These are phyloP conservation scores for Microsporum audouinii DNA, from an alignment of 2,329 filamentous ascomycete species.

Conservation along the genomic window DNA sequence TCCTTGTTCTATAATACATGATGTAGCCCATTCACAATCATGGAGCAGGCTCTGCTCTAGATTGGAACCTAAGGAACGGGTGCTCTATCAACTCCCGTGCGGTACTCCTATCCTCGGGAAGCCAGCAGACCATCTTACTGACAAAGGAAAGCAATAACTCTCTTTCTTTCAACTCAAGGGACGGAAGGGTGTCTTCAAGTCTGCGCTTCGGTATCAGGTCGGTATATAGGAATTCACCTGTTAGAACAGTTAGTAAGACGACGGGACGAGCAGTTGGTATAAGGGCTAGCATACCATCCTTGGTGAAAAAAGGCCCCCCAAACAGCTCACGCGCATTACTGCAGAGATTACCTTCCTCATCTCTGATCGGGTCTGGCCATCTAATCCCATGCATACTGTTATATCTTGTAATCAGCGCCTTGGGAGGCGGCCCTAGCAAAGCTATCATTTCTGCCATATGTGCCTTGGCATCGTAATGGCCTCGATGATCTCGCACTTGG, in stretches of 20 bases:
- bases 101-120: slow-evolving; percentile 21
- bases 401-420: slow-evolving; percentile 23
- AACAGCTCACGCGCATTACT: slow-evolving; percentile 27
- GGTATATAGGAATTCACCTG: slow-evolving; percentile 17
- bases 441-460: slow-evolving; percentile 36
- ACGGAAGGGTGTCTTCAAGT: slow-evolving; percentile 18
- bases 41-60: too few species aligned
- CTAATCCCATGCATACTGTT: slow-evolving; percentile 9
- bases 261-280: slow-evolving; percentile 9
- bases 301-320: slow-evolving; percentile 17
- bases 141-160: slow-evolving; percentile 25
- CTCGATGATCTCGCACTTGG: slow-evolving; percentile 25
- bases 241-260: not conserved
- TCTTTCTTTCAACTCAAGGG: slow-evolving; percentile 22
- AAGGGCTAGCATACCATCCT: not conserved
- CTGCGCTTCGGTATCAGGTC: slow-evolving; percentile 18
- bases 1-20: too few species aligned
- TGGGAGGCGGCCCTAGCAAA: slow-evolving; percentile 31
- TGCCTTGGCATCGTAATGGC: slow-evolving; percentile 27
- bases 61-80: slow-evolving; percentile 14
- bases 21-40: too few species aligned
- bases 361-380: not conserved
- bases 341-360: not conserved
- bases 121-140: slow-evolving; percentile 23
- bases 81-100: slow-evolving; percentile 23